Percentiles rank a stretch among this genome's conserved stretches.
These are phyloP conservation scores for Tetraselmis chui DNA, from an alignment of 139 green algal genomes.

Conservation along the genomic window DNA sequence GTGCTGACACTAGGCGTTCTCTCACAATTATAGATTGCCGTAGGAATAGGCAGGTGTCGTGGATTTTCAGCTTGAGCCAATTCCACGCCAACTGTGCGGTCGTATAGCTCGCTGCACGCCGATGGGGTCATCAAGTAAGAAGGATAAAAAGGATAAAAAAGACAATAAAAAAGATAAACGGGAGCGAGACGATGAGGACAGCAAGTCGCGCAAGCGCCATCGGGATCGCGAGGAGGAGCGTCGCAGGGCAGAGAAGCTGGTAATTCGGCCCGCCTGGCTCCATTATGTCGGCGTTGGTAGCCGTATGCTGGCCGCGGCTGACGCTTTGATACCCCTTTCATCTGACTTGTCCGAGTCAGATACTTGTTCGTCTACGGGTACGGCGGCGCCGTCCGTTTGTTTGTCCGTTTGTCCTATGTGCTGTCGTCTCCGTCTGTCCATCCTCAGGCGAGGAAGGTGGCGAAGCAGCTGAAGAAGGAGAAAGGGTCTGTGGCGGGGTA, in stretches of 20 bases:
- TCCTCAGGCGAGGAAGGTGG: conserved; percentile 48
- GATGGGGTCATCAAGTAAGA: not conserved
- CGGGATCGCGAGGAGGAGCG: conserved; percentile 30
- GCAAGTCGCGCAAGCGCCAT: conserved; percentile 28
- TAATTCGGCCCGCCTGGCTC: not conserved
- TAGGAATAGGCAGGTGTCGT: too few relatives aligned
- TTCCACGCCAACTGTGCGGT: too few relatives aligned
- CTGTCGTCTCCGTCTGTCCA: not conserved
- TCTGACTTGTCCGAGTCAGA: not conserved
- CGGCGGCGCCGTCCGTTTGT: not conserved
- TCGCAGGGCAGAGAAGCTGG: conserved; percentile 26
- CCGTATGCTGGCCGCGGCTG: not conserved
- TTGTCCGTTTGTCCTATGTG: not conserved
- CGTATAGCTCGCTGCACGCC: too few relatives aligned
- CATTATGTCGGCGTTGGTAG: not conserved
- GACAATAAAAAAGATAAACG: conserved; percentile 32
- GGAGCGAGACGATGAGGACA: conserved; percentile 19
- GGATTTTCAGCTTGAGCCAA: too few relatives aligned
- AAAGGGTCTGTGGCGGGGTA: conserved; percentile 41
- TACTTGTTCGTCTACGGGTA: not conserved
- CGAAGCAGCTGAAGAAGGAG: conserved; percentile 53
- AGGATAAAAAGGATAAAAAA: conserved; percentile 29
- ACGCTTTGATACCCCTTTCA: not conserved
- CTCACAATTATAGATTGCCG: too few relatives aligned
- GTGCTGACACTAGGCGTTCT: too few relatives aligned